phyloP scores from a whole-genome alignment of 2,329 filamentous ascomycete species.

The Beauveria sp. region DNA sequence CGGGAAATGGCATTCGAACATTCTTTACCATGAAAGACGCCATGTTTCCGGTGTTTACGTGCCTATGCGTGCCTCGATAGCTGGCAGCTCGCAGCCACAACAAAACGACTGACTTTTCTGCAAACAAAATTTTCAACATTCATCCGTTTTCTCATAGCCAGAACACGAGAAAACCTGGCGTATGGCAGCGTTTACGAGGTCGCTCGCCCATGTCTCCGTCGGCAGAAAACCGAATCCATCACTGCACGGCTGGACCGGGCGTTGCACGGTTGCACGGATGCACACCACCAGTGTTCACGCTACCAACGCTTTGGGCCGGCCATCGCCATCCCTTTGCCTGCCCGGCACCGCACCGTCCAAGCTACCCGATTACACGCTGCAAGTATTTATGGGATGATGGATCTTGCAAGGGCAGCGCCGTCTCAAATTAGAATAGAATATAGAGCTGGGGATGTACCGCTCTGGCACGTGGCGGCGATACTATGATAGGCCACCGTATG shows the following conservation, averaged over 20 bases:
- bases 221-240: too few relatives aligned
- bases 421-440: not conserved
- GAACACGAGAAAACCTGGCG: not conserved
- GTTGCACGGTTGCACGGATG: not conserved
- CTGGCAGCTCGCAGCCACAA: not conserved
- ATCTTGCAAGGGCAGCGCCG: not conserved
- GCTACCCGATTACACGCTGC: not conserved
- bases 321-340: not conserved
- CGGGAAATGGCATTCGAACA: not conserved
- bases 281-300: not conserved
- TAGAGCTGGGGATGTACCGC: not conserved
- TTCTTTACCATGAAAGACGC: not conserved
- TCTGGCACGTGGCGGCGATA: not conserved
- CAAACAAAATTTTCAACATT: not conserved
- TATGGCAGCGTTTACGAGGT: too few relatives aligned
- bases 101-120: not conserved
- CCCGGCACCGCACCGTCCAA: not conserved
- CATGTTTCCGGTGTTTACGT: not conserved
- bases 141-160: not conserved
- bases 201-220: too few relatives aligned
- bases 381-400: slow-evolving; percentile 1
- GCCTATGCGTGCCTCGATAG: not conserved
- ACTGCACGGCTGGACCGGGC: too few relatives aligned
- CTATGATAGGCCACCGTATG: not conserved
- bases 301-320: not conserved